Evolutionary conservation across 2,329 filamentous ascomycete species (phyloP), one percentile per base, ranked within the genome.

Genomic region (Pseudogymnoascus verrucosus): DNA sequence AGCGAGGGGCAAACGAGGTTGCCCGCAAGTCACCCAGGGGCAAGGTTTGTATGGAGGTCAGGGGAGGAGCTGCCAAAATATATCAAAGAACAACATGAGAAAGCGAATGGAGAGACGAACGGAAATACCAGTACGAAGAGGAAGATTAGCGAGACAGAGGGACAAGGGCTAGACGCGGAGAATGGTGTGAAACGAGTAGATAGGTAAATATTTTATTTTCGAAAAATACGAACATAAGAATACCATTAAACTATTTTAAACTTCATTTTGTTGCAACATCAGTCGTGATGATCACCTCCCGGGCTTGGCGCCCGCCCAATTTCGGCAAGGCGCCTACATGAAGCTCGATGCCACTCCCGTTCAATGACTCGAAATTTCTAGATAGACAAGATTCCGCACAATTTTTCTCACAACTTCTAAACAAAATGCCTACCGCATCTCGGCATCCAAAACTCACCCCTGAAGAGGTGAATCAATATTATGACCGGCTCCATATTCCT

Each of bases 11-110:
- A 67, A 19, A 51, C 14, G 16, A 60, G 66, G 42, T 28, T 66
- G 12, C 37, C 61, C 5, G 36, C 66, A 37, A 65, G 66, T 54
- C 67, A 68, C 47, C 67, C 64, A 1, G 67, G 67, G 10, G 64
- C 64, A n/a, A 65, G 60, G 31, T 69, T 65, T 65, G 62, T 47
- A 36, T 67, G 66, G 65, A 39, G 23, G 6, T 39, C 23, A 19
- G 61, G 60, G 26, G 63, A 64, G 60, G 36, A 54, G 12, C 34
- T 47, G 2, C 60, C 60, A 14, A 40, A 62, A 31, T 62, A 62
- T 54, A 57, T 57, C 2, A 12, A 57, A 2, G 26, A 34, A 19
- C 47, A 57, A 14, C 47, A 57, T 19, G 28, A 57, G 28, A 57
- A 4, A 34, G 16, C 19, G 28, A 57, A 57, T 11, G 47, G 47